These are phyloP conservation scores for Salix caprea DNA, from an alignment of 345 rosid genomes.

Conservation along the genomic window DNA sequence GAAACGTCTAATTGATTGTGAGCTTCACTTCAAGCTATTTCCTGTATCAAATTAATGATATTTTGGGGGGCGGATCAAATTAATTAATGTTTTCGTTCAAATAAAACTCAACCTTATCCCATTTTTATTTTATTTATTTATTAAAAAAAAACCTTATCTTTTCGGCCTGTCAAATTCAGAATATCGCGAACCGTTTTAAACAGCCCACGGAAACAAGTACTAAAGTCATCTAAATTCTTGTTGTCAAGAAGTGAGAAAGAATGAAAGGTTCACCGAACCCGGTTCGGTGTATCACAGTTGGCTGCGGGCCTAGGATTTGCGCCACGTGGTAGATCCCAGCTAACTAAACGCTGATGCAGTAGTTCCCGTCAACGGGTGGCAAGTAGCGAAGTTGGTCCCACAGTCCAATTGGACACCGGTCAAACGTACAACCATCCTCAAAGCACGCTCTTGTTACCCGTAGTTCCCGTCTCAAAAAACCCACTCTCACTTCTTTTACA, in stretches of 20 bases:
- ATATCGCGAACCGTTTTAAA: no score
- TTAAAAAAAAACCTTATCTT: no score
- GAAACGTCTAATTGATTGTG: no score
- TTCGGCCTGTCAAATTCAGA: no score
- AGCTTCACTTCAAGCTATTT: no score
- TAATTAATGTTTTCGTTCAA: no score
- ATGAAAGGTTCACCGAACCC: background rate
- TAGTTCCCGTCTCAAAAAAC: background rate
- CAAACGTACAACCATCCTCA: background rate
- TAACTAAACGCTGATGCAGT: background rate
- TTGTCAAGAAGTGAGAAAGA: background rate
- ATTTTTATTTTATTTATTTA: no score
- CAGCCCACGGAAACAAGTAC: background rate
- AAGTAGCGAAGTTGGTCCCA: background rate
- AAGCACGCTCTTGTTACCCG: background rate
- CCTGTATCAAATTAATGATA: no score
- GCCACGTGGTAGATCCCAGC: background rate
- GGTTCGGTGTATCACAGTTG: background rate
- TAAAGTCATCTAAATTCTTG: background rate
- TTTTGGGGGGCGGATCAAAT: no score
- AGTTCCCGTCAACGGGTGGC: no score
- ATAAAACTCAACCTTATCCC: no score
- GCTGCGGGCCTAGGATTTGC: background rate
- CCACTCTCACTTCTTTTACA: background rate
- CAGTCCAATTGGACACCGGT: conserved; percentile 12